Base-by-base conservation (phyloP, 164 flowering plant genomes). In the Kingdonia uniflora region DNA sequence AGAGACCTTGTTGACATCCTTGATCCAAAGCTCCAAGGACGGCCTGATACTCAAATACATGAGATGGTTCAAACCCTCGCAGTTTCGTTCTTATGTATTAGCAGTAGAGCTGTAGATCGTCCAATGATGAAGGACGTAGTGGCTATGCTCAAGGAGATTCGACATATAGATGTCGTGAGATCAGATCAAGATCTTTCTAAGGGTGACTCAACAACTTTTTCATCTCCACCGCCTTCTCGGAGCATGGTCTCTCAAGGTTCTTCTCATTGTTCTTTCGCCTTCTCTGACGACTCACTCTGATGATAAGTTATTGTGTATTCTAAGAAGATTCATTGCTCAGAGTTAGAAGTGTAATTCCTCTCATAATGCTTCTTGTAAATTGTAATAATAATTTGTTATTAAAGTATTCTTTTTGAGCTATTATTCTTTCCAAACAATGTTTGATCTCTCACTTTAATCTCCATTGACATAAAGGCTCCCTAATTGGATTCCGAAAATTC, bases 101-200 rank as follows among this genome's bases (percentile, higher is more conserved):
- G 78, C 64, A 60, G 52, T 11, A 59, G 76, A 24, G 69, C 85
- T 1, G 64, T 63, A 7, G 97, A 94, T 53, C 85, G 99, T 2
- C 99, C 97, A 0, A 66, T 52, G 49, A 94, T 94, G 97, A 89
- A 83, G 56, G 96, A 94, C 45, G 82, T 85, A 0, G 96, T 81
- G 0, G 97, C 95, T 0, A 79, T 94, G 90, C 92, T 94, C 16
- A 80, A 70, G 57, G 96, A 85, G 66, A 94, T 94, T 44, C 59
- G 81, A 43, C 79, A 74, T 5, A 63, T 63, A 17, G 87, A 86
- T 11, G 40, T 61, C 0, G 39, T 29, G 33, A 69, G 76, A 56
- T 24, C 71, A 2, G 84, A 74, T 6, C 11, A 62, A 0, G 82
- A 76, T 15, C 14, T 62, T 37, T 42, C 55, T 21, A 79, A 82